Conservation (phyloP, 2,329 filamentous ascomycete genomes). For the Ascochyta koolunga region DNA sequence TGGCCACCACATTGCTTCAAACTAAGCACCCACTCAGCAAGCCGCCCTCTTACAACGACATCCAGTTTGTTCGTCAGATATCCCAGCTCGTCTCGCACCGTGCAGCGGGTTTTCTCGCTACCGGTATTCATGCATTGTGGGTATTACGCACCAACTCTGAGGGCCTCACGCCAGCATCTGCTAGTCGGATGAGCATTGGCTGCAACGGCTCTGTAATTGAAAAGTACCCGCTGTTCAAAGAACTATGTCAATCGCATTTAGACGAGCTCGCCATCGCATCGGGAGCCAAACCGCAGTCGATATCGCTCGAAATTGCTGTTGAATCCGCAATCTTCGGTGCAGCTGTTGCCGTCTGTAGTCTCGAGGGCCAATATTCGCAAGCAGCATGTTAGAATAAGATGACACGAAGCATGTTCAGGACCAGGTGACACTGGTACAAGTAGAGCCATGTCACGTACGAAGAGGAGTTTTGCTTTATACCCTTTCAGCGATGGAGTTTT, state of each 20-base stretch:
- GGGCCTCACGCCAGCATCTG: conserved; percentile 43
- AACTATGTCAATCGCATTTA: conserved; percentile 67
- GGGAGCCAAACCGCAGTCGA: conserved; percentile 50
- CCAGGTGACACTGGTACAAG: not conserved
- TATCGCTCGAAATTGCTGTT: conserved; percentile 70
- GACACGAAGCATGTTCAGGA: not conserved
- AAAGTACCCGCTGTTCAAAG: conserved; percentile 73
- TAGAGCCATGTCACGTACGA: not conserved
- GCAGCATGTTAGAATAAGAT: not conserved
- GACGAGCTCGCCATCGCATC: conserved; percentile 59
- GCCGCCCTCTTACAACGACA: conserved; percentile 55
- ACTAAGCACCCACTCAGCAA: conserved; percentile 57
- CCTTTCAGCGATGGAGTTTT: conserved; percentile 22
- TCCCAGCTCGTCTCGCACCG: conserved; percentile 62
- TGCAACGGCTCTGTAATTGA: conserved; percentile 83
- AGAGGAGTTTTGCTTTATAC: conserved; percentile 16
- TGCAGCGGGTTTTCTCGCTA: conserved; percentile 67
- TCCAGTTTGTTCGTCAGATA: conserved; percentile 61
- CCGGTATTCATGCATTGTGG: conserved; percentile 68
- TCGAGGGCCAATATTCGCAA: conserved; percentile 34
- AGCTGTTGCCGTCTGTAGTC: conserved; percentile 65
- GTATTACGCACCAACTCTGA: conserved; percentile 59
- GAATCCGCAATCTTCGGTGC: conserved; percentile 79
- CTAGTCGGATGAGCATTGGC: conserved; percentile 60
- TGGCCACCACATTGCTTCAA: conserved; percentile 56